phyloP scores from a whole-genome alignment of 1,284 basidiomycete species.

The Volvariella surrecta region DNA sequence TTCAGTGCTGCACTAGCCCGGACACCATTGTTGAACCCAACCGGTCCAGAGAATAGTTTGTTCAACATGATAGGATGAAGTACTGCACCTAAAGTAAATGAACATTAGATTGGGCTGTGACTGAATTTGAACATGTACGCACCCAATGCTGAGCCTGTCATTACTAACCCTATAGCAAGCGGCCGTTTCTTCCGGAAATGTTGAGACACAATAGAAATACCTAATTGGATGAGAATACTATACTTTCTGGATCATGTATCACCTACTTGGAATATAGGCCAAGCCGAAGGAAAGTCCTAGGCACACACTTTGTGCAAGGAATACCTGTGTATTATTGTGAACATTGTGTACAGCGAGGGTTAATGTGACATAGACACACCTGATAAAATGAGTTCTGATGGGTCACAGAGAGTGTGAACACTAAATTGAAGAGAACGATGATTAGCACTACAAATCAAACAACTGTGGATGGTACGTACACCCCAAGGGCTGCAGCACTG shows the following conservation, averaged over 20 bases:
- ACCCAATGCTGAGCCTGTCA: slow-evolving; percentile 7
- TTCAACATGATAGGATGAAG: slow-evolving; percentile 2
- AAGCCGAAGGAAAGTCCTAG: slow-evolving; percentile 5
- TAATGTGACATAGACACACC: neutral
- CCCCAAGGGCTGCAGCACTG: too few species aligned
- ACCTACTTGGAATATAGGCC: slow-evolving; percentile 6
- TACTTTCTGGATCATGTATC: too few species aligned
- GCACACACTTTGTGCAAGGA: slow-evolving; percentile 6
- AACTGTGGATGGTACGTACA: too few species aligned
- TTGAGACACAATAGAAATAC: slow-evolving; percentile 14
- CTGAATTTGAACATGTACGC: too few species aligned
- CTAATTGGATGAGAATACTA: too few species aligned
- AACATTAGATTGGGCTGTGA: too few species aligned
- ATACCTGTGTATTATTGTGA: slow-evolving; percentile 2
- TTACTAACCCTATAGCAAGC: slow-evolving; percentile 12
- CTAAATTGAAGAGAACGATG: too few species aligned
- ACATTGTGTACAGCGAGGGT: neutral
- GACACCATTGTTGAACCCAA: slow-evolving; percentile 22
- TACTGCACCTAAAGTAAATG: too few species aligned
- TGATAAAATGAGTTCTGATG: slow-evolving; percentile 9
- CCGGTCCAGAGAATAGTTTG: slow-evolving; percentile 19
- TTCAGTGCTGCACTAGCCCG: slow-evolving; percentile 25
- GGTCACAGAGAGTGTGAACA: slow-evolving; percentile 8
- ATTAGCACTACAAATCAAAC: too few species aligned
- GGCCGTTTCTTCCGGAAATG: slow-evolving; percentile 12